A percentile compares a stretch with the other conserved stretches of the same genome.
Conservation (phyloP, 1,139 yeast genomes). For the Yamadazyma dendronema region DNA sequence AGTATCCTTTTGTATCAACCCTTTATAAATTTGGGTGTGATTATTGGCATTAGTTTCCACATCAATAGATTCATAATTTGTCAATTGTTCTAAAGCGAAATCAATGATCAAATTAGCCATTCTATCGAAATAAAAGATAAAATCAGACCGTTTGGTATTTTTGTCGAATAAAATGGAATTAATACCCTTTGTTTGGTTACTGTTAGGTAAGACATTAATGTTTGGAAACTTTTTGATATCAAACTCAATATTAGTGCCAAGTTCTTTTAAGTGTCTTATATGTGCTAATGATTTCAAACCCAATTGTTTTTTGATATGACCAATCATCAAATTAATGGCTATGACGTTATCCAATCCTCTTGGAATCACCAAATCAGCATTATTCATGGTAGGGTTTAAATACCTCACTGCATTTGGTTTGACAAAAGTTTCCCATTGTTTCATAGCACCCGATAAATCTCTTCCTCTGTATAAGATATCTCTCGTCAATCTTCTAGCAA, state of each 20-base stretch:
- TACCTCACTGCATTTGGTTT: slow-evolving; percentile 85
- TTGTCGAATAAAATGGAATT: slow-evolving; percentile 65
- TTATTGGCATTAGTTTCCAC: slow-evolving; percentile 47
- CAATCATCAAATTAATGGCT: slow-evolving; percentile 76
- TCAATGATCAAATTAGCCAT: slow-evolving; percentile 69
- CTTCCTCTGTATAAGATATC: slow-evolving; percentile 87
- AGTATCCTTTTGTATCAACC: slow-evolving; percentile 44
- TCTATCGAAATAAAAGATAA: slow-evolving; percentile 82
- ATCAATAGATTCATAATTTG: slow-evolving; percentile 23
- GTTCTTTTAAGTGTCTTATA: slow-evolving; percentile 51
- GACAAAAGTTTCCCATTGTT: slow-evolving; percentile 88
- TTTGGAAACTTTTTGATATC: slow-evolving; percentile 28
- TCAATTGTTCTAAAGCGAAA: slow-evolving; percentile 55
- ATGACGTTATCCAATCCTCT: slow-evolving; percentile 80
- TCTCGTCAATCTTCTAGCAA: slow-evolving; percentile 81
- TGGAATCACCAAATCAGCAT: slow-evolving; percentile 86
- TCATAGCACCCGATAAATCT: slow-evolving; percentile 74
- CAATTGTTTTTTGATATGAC: slow-evolving; percentile 76
- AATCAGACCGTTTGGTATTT: slow-evolving; percentile 64
- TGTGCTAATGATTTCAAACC: slow-evolving; percentile 64
- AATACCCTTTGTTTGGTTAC: slow-evolving; percentile 71
- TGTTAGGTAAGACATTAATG: slow-evolving; percentile 45
- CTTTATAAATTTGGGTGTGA: slow-evolving; percentile 25
- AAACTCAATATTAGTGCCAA: slow-evolving; percentile 45
- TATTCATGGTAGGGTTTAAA: slow-evolving; percentile 73